phyloP scores from a whole-genome alignment of 1,284 basidiomycete genomes.

The Phlebopus sp. region DNA sequence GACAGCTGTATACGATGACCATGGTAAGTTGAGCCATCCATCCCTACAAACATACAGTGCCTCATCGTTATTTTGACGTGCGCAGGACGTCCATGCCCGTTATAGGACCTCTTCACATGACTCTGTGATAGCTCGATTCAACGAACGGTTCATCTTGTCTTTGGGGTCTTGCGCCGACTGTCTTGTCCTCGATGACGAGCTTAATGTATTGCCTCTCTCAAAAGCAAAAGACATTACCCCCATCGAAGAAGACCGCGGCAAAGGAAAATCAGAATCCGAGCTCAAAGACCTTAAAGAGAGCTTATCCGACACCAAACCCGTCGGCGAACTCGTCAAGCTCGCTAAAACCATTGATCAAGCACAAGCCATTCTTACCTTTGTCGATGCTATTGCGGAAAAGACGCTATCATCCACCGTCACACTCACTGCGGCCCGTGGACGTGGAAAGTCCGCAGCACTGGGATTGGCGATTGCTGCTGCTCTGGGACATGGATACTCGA shows the following conservation, averaged over 20 bases:
- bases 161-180: constrained; percentile 90
- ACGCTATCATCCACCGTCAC: constrained; percentile 94
- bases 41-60: not conserved
- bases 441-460: constrained; percentile 95
- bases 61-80: not conserved
- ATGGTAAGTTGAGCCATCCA: constrained; percentile 63
- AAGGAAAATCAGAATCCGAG: constrained; percentile 58
- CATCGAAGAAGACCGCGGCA: constrained; percentile 51
- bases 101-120: constrained; percentile 92
- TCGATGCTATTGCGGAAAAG: constrained; percentile 90
- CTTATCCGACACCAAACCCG: constrained; percentile 82
- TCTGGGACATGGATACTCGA: constrained; percentile 92
- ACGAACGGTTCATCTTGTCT: constrained; percentile 96
- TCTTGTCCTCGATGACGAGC: constrained; percentile 93
- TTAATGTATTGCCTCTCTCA: constrained; percentile 97
- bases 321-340: constrained; percentile 89
- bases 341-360: constrained; percentile 93
- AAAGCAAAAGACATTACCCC: constrained; percentile 90
- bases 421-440: constrained; percentile 91
- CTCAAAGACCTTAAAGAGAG: constrained; percentile 82
- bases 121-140: constrained; percentile 91
- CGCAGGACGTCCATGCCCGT: constrained; percentile 88
- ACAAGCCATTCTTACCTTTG: constrained; percentile 88
- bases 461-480: constrained; percentile 94
- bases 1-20: constrained; percentile 93